Evolutionary conservation across 352 stramenopile species (phyloP), one percentile per base, ranked within the genome.

Genomic region (Plasmopara halstedii): DNA sequence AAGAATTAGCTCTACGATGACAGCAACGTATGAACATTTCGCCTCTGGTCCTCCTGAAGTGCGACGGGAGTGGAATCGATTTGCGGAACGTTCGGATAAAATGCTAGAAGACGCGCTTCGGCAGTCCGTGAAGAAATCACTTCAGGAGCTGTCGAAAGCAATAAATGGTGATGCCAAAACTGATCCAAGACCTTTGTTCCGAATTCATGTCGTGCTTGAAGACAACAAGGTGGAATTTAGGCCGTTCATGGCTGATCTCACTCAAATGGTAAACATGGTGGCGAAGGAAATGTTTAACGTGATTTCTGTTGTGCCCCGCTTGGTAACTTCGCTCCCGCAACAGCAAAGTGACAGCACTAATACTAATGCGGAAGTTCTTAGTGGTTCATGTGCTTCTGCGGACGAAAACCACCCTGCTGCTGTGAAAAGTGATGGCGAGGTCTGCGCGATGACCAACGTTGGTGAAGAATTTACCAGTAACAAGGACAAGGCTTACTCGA

Each of bases 201-300:
- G 77, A 7, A 90, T 98, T 22, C 90, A 97, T 42, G 85, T 97
- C 6, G 78, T 97, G 14, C 74, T 98, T 9, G 92, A 97, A 67
- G 83, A 95, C 44, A 95, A 72, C 42, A 85, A 83, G 38, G 87
- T 98, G 15, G 88, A 96, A 55, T 98, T 97, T 58, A 85, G 88
- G 35, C 94, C 94, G 5, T 85, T 93, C 31, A 97, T 98, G 84
- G 75, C 92, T 3, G 86, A 97, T 44, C 65, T 98, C 0, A 97
- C 88, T 1, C 87, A 97, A 46, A 95, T 95, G 67, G 88, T 98
- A 11, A 97, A 97, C 60, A 90, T 71, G 7, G 84, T 98, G 6
- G 85, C 88, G 2, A 98, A 98, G 58, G 85, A 98, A 50, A 82
- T 98, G n/a, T 97, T 98, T 56, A 93, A 83, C 25, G 82, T 92